A percentile compares a stretch with the other conserved stretches of the same genome.
Evolutionary conservation across 78 protist species (phyloP).

Genomic region (Paulinella micropora): DNA sequence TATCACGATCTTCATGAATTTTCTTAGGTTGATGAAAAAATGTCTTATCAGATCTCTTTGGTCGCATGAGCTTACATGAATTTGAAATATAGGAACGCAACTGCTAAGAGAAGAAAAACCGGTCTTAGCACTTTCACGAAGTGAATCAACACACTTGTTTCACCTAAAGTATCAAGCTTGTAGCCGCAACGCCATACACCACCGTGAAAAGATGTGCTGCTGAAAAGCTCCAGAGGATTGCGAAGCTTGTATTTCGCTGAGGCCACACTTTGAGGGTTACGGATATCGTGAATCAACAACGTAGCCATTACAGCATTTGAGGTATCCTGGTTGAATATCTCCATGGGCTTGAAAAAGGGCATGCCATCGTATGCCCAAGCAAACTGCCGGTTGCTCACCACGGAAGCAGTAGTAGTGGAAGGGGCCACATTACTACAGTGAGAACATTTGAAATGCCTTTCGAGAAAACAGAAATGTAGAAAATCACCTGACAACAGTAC

Average conservation of each 20-base stretch:
- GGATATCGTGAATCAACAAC: slow-evolving; percentile 11
- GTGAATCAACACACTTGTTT: not conserved
- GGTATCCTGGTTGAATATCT: slow-evolving; percentile 36
- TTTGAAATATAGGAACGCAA: no score
- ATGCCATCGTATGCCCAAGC: slow-evolving; percentile 45
- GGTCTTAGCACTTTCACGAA: not conserved
- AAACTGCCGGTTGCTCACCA: slow-evolving; percentile 29
- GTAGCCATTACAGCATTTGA: slow-evolving; percentile 43
- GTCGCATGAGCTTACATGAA: no score
- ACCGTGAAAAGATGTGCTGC: slow-evolving; percentile 1
- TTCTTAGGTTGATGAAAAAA: no score
- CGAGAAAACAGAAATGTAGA: no score
- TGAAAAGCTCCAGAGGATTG: no score
- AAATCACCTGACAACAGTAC: no score
- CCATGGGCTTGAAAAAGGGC: slow-evolving; percentile 26
- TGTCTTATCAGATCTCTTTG: no score
- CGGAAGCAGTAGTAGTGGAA: slow-evolving; percentile 40
- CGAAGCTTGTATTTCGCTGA: no score
- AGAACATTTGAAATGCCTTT: no score
- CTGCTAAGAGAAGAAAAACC: not conserved
- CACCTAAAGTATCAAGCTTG: not conserved
- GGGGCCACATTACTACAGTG: no score
- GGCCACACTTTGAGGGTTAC: no score
- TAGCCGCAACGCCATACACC: not conserved
- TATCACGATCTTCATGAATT: no score